phyloP scores from a whole-genome alignment of 2,329 filamentous ascomycete genomes.

The Blumeriella jaapii region DNA sequence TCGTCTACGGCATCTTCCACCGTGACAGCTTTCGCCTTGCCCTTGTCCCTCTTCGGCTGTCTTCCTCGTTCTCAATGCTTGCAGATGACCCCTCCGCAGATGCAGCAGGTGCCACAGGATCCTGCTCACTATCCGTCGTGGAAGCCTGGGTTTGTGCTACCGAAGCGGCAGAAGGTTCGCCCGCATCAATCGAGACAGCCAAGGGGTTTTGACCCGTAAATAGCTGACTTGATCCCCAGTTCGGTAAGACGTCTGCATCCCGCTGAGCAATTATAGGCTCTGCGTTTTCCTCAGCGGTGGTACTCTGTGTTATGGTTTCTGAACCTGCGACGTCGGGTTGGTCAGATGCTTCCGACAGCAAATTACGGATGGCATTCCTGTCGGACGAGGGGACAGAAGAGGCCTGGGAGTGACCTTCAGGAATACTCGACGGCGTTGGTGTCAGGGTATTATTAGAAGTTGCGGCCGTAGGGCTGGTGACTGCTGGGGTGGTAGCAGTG shows the following conservation, averaged over 20 bases:
- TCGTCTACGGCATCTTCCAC: constrained; percentile 36
- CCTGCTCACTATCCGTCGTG: not conserved
- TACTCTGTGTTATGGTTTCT: constrained; percentile 12
- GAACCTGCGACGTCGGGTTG: constrained; percentile 13
- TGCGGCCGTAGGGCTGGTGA: constrained; percentile 17
- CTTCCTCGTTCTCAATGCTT: constrained; percentile 5
- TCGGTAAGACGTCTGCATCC: constrained; percentile 14
- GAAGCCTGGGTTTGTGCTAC: not conserved
- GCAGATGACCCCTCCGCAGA: constrained; percentile 5
- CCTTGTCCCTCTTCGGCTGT: constrained; percentile 26
- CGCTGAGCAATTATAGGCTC: constrained; percentile 6
- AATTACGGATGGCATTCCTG: constrained; percentile 18
- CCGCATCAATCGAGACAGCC: not conserved
- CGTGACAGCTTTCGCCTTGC: constrained; percentile 36
- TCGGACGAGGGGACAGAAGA: constrained; percentile 21
- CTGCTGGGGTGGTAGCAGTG: constrained; percentile 18
- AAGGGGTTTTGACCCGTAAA: constrained; percentile 11
- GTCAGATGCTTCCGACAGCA: constrained; percentile 17
- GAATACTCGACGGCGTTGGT: constrained; percentile 16
- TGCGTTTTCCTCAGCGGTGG: constrained; percentile 9
- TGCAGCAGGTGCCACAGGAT: constrained; percentile 5
- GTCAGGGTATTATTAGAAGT: constrained; percentile 23
- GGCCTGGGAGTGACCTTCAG: constrained; percentile 17
- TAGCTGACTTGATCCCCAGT: constrained; percentile 22
- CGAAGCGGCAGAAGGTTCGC: constrained; percentile 1